Conservation (phyloP, 2,329 filamentous ascomycete genomes). For the Fusarium hainanense region DNA sequence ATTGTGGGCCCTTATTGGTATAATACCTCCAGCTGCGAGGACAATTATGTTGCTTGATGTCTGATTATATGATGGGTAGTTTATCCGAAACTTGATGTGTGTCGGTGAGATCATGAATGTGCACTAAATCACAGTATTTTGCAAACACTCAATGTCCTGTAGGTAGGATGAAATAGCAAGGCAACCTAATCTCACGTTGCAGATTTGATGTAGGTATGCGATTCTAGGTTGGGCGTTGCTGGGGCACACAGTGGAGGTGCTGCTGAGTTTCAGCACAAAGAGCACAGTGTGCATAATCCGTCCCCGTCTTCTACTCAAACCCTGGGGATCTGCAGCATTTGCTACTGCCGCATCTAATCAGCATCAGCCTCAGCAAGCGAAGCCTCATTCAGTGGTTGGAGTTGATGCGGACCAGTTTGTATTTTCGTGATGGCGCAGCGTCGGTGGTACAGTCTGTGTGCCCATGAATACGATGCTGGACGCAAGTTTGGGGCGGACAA, state of each 20-base stretch:
- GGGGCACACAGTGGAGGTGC: conserved; percentile 16
- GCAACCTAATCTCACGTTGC: background rate
- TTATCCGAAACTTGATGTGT: background rate
- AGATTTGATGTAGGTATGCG: background rate
- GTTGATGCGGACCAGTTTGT: conserved; percentile 3
- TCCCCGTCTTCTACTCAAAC: background rate
- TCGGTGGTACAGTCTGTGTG: conserved; percentile 30
- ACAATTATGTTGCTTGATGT: background rate
- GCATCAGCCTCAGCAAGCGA: conserved; percentile 10
- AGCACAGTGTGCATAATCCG: conserved; percentile 23
- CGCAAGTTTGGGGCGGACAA: conserved; percentile 27
- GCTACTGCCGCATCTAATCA: conserved; percentile 9
- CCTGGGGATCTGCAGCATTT: conserved; percentile 5
- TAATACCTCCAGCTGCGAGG: background rate
- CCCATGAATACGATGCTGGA: conserved; percentile 40
- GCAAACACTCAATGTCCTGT: background rate
- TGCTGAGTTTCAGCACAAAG: conserved; percentile 2
- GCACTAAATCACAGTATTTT: background rate
- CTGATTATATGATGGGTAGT: background rate
- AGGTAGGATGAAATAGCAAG: conserved; percentile 1
- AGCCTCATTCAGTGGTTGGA: conserved; percentile 22
- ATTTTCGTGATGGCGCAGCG: conserved; percentile 26
- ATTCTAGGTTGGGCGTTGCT: conserved; percentile 23
- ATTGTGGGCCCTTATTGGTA: conserved; percentile 9
- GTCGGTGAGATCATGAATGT: background rate